These are phyloP conservation scores for Pseudofabraea citricarpa DNA, from an alignment of 2,329 filamentous ascomycete genomes.

Conservation along the genomic window DNA sequence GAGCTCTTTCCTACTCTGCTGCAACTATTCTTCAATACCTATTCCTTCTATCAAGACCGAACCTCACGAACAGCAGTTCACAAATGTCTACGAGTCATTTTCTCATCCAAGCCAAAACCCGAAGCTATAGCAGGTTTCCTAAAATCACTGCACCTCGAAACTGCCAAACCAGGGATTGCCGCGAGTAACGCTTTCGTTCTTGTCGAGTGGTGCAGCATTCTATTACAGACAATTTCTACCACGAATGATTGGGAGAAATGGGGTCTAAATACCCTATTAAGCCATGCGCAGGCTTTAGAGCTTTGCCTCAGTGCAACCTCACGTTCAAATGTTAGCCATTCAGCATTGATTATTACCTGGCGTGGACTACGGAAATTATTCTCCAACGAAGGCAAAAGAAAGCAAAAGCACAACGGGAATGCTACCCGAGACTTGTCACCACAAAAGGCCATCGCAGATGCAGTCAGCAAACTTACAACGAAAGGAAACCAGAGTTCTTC, in stretches of 20 bases:
- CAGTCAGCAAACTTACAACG: slow-evolving; percentile 61
- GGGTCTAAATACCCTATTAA: slow-evolving; percentile 59
- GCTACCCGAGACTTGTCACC: slow-evolving; percentile 9
- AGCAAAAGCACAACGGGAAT: slow-evolving; percentile 44
- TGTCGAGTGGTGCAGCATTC: slow-evolving; percentile 80
- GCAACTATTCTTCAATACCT: slow-evolving; percentile 77
- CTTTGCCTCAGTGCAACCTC: slow-evolving; percentile 65
- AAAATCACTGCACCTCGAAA: slow-evolving; percentile 64
- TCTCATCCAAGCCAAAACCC: slow-evolving; percentile 51
- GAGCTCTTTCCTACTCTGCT: slow-evolving; percentile 50
- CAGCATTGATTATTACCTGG: slow-evolving; percentile 72
- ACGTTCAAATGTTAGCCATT: slow-evolving; percentile 62
- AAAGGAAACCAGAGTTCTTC: slow-evolving; percentile 61
- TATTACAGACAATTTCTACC: slow-evolving; percentile 67
- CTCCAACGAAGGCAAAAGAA: slow-evolving; percentile 45
- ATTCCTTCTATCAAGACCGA: slow-evolving; percentile 82
- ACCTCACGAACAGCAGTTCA: slow-evolving; percentile 79
- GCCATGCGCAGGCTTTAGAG: slow-evolving; percentile 71
- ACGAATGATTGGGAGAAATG: slow-evolving; percentile 60
- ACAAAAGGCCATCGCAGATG: slow-evolving; percentile 33
- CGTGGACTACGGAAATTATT: slow-evolving; percentile 75
- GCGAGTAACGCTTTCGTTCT: slow-evolving; percentile 80
- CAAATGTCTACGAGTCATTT: slow-evolving; percentile 66
- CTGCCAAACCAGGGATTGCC: slow-evolving; percentile 72
- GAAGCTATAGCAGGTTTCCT: slow-evolving; percentile 61